A percentile compares a stretch with the other conserved stretches of the same genome.
phyloP scores from a whole-genome alignment of 345 rosid genomes.

The Brassica incana region DNA sequence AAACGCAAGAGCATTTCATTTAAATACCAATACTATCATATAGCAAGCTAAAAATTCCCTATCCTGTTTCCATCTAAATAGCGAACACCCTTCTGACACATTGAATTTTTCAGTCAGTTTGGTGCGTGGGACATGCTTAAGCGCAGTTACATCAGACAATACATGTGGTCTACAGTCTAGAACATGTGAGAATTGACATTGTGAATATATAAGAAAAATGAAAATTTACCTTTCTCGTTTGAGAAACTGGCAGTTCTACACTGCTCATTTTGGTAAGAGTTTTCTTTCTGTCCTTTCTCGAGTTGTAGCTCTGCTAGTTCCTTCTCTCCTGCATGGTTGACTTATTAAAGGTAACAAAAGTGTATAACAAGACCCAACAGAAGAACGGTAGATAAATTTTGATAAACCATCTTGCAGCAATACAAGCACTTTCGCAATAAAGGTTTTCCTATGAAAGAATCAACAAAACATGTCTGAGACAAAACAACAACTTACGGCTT shows the following conservation, averaged over 20 bases:
- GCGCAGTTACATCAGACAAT: neutral
- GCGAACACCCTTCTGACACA: neutral
- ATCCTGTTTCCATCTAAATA: constrained; percentile 1
- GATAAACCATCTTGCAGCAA: neutral
- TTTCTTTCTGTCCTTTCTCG: constrained; percentile 58
- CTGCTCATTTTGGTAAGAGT: constrained; percentile 49
- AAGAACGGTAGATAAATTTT: neutral
- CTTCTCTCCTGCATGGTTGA: constrained; percentile 54
- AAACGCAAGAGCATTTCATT: neutral
- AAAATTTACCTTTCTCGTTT: constrained; percentile 63
- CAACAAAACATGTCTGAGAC: constrained; percentile 14
- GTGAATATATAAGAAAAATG: neutral
- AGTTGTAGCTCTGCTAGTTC: constrained; percentile 60
- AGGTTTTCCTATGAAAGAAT: neutral
- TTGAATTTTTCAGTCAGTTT: neutral
- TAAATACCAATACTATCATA: neutral
- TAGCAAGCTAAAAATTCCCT: constrained; percentile 7
- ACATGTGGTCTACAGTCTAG: neutral
- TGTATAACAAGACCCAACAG: neutral
- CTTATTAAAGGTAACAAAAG: constrained; percentile 5
- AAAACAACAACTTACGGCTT: constrained; percentile 50
- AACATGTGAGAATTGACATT: constrained; percentile 12
- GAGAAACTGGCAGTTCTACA: constrained; percentile 48
- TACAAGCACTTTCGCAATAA: neutral
- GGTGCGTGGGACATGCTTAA: neutral